Conservation (phyloP, 2,329 filamentous ascomycete genomes). For the Capronia americana region DNA sequence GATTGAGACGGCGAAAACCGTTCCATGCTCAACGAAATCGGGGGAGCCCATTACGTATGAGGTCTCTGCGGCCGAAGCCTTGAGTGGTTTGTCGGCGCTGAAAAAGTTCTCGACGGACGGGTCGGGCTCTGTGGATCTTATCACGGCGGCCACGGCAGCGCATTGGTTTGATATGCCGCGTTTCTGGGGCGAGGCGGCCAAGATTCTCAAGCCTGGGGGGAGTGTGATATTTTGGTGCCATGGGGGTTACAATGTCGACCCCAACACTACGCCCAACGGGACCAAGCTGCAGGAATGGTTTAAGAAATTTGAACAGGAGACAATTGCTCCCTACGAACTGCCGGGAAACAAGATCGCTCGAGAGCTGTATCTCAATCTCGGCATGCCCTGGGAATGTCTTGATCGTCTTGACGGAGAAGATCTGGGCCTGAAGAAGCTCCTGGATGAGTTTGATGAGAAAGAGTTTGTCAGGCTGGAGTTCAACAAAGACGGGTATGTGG, state of each 20-base stretch:
- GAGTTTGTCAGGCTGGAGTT: constrained; percentile 29
- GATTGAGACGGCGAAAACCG: constrained; percentile 55
- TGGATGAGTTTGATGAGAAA: constrained; percentile 27
- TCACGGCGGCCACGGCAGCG: constrained; percentile 58
- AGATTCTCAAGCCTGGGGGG: constrained; percentile 59
- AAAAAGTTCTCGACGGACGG: constrained; percentile 34
- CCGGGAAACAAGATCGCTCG: constrained; percentile 53
- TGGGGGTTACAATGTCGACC: constrained; percentile 41
- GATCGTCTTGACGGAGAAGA: not conserved
- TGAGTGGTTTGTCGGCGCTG: constrained; percentile 44
- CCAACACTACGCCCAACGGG: constrained; percentile 49
- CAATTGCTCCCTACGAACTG: constrained; percentile 50
- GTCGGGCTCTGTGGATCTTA: constrained; percentile 53
- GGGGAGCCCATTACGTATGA: constrained; percentile 50
- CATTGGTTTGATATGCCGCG: constrained; percentile 65
- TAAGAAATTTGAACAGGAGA: constrained; percentile 46
- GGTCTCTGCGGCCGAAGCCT: constrained; percentile 54
- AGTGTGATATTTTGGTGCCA: constrained; percentile 61
- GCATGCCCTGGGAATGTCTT: constrained; percentile 57
- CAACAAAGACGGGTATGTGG: constrained; percentile 26
- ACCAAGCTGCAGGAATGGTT: constrained; percentile 52
- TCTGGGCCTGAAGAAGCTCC: constrained; percentile 39
- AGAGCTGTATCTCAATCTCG: constrained; percentile 52
- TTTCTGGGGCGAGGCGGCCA: constrained; percentile 58
- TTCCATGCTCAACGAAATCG: constrained; percentile 44